Evolutionary conservation across 2,329 filamentous ascomycete genomes (phyloP), one percentile per base, ranked within the genome.

Genomic region (Fonsecaea monophora): DNA sequence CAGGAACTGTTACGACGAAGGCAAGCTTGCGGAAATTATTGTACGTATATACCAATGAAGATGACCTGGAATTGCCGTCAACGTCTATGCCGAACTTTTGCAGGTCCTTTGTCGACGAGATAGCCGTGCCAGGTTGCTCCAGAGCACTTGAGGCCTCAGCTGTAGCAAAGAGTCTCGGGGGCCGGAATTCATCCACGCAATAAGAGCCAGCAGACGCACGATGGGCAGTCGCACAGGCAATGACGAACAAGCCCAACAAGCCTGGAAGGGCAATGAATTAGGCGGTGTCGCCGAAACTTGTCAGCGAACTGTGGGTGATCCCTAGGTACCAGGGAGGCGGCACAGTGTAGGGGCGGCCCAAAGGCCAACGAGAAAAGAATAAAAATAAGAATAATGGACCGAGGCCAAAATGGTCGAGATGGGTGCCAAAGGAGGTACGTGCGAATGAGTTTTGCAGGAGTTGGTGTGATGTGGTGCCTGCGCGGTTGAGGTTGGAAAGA

Each of bases 41-140:
- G 62, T 65, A 67, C 65, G 68, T 69, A 67, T 69, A 69, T 69
- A 68, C 58, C 60, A 63, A 59, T 66, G 53, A 40, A 37, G 55
- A 45, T 55, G 48, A 12, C 9, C n/a, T 42, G 25, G 18, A 45
- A 53, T 50, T 67, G 62, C 55, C 21, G 37, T 59, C 53, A 42
- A 57, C 45, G 62, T 67, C 65, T 63, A 56, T 15, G 37, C 37
- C 57, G 67, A 61, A 62, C 64, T 69, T 67, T 56, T 67, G 60
- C 25, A 63, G 61, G 58, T 56, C 64, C 59, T 69, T 69, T 67
- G 64, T 57, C 48, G 42, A 61, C 37, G 42, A 60, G 55, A 40
- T 53, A 60, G 62, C 54, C 66, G 40, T 60, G 48, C 35, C 60
- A 68, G 63, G 54, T 54, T 62, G 58, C 60, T 54, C 57, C 42